phyloP scores from a whole-genome alignment of 192 early-diverging fungal species.

The Gonapodya sp. region DNA sequence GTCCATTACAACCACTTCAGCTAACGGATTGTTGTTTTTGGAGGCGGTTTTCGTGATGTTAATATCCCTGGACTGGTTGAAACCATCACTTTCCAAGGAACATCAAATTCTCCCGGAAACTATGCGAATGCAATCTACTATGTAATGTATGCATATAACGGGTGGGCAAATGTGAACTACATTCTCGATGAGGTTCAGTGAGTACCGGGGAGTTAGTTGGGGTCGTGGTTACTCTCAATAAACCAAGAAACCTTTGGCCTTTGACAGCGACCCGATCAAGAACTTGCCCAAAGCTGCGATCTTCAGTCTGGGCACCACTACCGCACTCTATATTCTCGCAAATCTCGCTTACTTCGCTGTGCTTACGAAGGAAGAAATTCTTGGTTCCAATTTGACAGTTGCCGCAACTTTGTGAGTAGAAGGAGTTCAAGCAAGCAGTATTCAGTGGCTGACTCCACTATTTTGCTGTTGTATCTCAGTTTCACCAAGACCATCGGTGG shows the following conservation, averaged over 20 bases:
- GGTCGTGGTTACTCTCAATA: not conserved
- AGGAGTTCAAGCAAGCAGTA: not conserved
- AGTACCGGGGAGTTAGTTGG: not conserved
- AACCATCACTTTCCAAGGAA: slow-evolving; percentile 48
- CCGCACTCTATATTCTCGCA: slow-evolving; percentile 64
- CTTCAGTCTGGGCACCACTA: slow-evolving; percentile 59
- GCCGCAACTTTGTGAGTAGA: slow-evolving; percentile 36
- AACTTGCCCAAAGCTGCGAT: slow-evolving; percentile 74
- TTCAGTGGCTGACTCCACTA: no score
- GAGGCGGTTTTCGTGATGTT: slow-evolving; percentile 16
- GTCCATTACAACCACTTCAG: no score
- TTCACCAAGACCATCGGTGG: slow-evolving; percentile 42
- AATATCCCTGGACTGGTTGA: slow-evolving; percentile 32
- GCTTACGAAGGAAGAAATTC: slow-evolving; percentile 54
- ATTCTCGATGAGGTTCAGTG: slow-evolving; percentile 74
- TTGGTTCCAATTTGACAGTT: slow-evolving; percentile 49
- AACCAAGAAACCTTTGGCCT: not conserved
- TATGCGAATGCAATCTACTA: slow-evolving; percentile 40
- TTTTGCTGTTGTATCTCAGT: not conserved
- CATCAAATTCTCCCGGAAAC: slow-evolving; percentile 33
- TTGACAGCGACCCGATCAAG: slow-evolving; percentile 43
- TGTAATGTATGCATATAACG: slow-evolving; percentile 47
- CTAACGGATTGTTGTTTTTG: no score
- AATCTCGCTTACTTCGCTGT: slow-evolving; percentile 78
- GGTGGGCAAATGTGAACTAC: slow-evolving; percentile 71